A percentile compares a stretch with the other conserved stretches of the same genome.
These are phyloP conservation scores for Lachnellula arida DNA, from an alignment of 2,329 filamentous ascomycete genomes.

Conservation along the genomic window DNA sequence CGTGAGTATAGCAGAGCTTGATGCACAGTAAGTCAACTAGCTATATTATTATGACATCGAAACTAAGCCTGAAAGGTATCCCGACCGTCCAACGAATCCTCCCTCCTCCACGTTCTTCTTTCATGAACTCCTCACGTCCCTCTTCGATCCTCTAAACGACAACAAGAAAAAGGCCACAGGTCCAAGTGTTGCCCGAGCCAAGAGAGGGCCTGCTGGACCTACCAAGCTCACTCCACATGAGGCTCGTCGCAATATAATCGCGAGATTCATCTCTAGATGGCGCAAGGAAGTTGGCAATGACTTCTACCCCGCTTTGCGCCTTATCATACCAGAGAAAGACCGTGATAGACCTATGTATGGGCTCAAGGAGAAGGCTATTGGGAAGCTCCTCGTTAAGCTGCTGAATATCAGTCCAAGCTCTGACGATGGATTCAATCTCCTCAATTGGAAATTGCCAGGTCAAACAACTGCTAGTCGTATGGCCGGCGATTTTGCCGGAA, in stretches of 20 bases:
- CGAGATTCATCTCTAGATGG: constrained; percentile 83
- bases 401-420: constrained; percentile 90
- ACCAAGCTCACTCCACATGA: constrained; percentile 66
- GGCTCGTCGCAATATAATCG: constrained; percentile 73
- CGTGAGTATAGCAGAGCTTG: constrained; percentile 1
- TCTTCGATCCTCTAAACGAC: constrained; percentile 78
- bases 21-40: constrained; percentile 7
- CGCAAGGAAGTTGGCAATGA: constrained; percentile 83
- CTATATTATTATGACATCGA: neutral
- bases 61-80: constrained; percentile 53
- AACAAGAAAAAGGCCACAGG: constrained; percentile 62
- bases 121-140: constrained; percentile 66
- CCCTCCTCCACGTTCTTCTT: constrained; percentile 70
- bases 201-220: constrained; percentile 55
- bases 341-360: constrained; percentile 89
- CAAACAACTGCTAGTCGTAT: constrained; percentile 56
- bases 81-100: constrained; percentile 71
- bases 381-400: constrained; percentile 83
- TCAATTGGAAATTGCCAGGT: constrained; percentile 90
- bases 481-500: constrained; percentile 87
- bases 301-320: constrained; percentile 85
- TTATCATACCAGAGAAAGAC: constrained; percentile 91
- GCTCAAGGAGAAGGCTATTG: constrained; percentile 87
- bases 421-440: constrained; percentile 77
- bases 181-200: constrained; percentile 48